A percentile compares a stretch with the other conserved stretches of the same genome.
These are phyloP conservation scores for Glycine tomentella DNA, from an alignment of 306 rosid species.

Conservation along the genomic window DNA sequence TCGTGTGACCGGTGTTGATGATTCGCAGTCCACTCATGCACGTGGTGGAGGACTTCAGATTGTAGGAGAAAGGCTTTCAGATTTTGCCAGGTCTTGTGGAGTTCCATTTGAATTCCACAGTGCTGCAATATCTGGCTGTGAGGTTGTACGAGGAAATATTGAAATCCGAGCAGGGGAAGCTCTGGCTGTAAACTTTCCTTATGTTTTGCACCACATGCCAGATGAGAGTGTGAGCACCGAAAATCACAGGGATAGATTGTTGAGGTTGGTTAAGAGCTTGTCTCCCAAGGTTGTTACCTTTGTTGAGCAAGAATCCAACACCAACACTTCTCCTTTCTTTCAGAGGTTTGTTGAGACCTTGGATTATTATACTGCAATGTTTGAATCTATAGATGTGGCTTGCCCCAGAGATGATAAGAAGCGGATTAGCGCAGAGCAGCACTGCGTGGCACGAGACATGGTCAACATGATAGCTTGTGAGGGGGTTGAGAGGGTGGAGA, in stretches of 20 bases:
- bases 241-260: conserved; percentile 78
- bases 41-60: conserved; percentile 90
- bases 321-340: conserved; percentile 81
- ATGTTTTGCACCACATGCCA: conserved; percentile 87
- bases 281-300: conserved; percentile 84
- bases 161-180: conserved; percentile 67
- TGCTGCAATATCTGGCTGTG: conserved; percentile 75
- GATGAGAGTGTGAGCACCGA: conserved; percentile 91
- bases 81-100: conserved; percentile 53
- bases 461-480: conserved; percentile 96
- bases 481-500: conserved; percentile 84
- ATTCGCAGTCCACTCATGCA: conserved; percentile 79
- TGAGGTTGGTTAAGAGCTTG: conserved; percentile 78
- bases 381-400: conserved; percentile 77
- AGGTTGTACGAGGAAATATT: conserved; percentile 58
- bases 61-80: conserved; percentile 62
- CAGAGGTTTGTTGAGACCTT: conserved; percentile 71
- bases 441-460: conserved; percentile 90
- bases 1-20: conserved; percentile 83
- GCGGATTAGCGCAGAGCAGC: conserved; percentile 76
- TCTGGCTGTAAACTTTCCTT: conserved; percentile 79
- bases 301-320: conserved; percentile 93
- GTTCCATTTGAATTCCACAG: conserved; percentile 78
- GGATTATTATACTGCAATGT: conserved; percentile 84
- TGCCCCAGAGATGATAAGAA: conserved; percentile 62